Evolutionary conservation across 2,329 filamentous ascomycete genomes (phyloP).

Genomic region (Sarocladium strictum): DNA sequence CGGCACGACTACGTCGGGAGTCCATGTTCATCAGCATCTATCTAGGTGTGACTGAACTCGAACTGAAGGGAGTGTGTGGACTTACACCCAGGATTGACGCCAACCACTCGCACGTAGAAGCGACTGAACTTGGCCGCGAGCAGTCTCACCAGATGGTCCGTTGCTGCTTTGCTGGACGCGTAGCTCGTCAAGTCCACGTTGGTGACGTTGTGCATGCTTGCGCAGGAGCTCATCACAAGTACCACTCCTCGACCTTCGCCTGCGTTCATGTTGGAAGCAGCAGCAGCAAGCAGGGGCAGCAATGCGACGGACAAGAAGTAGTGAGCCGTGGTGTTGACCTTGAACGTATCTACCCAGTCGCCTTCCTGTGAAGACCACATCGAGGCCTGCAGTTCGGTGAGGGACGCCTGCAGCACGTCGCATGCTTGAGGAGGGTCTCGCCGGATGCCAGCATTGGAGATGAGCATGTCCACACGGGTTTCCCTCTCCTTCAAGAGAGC

Average conservation of each 20-base stretch:
- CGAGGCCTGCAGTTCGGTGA: conserved; percentile 36
- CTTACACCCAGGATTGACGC: conserved; percentile 28
- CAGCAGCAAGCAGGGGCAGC: conserved; percentile 33
- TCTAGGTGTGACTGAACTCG: too few species aligned
- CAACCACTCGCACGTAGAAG: conserved; percentile 25
- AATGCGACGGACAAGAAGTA: conserved; percentile 43
- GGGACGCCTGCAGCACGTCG: conserved; percentile 34
- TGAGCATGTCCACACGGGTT: conserved; percentile 37
- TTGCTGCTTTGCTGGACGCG: conserved; percentile 44
- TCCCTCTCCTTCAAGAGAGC: conserved; percentile 26
- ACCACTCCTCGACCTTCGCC: conserved; percentile 36
- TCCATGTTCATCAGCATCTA: too few species aligned
- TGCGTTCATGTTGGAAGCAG: conserved; percentile 25
- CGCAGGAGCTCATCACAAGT: conserved; percentile 44
- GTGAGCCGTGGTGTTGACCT: conserved; percentile 42
- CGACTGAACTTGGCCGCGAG: conserved; percentile 40
- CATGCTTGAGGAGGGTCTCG: conserved; percentile 37
- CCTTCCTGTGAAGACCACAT: conserved; percentile 37
- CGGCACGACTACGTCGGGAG: conserved; percentile 21
- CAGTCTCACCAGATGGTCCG: conserved; percentile 43
- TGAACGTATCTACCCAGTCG: conserved; percentile 40
- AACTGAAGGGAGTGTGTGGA: conserved; percentile 7
- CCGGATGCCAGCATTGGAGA: conserved; percentile 43
- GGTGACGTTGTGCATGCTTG: conserved; percentile 45
- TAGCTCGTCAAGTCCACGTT: conserved; percentile 48